phyloP scores from a whole-genome alignment of 257 asterid species.

The Solanum verrucosum region DNA sequence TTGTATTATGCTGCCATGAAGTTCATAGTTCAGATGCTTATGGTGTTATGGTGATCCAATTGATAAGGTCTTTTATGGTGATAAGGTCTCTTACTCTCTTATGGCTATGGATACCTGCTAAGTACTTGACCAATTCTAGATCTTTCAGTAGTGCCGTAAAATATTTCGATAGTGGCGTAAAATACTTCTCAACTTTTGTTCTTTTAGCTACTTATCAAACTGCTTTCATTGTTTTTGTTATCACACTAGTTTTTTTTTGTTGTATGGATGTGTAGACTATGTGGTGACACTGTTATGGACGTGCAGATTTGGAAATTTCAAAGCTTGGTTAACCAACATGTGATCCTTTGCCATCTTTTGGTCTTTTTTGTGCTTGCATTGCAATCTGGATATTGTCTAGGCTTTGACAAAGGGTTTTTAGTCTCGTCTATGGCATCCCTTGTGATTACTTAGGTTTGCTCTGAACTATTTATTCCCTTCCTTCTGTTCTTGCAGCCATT shows the following conservation, averaged over 20 bases:
- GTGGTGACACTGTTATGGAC: no score
- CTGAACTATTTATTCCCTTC: no score
- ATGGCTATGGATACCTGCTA: neutral
- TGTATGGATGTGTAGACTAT: neutral
- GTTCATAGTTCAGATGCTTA: no score
- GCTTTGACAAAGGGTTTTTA: neutral
- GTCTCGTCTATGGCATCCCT: neutral
- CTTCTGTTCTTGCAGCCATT: no score
- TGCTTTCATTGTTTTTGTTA: neutral
- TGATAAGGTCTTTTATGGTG: no score
- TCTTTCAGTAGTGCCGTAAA: neutral
- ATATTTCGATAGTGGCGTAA: neutral
- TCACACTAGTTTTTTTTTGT: neutral
- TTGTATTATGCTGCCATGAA: no score
- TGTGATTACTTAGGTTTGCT: neutral
- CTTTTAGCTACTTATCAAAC: neutral
- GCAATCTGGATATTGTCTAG: neutral
- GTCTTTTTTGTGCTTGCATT: neutral
- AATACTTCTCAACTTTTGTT: neutral
- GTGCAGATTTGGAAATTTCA: neutral
- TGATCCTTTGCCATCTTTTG: neutral
- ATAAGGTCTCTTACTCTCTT: neutral
- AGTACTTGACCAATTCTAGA: neutral
- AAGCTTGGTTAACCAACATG: neutral
- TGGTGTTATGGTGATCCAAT: no score